A percentile compares a stretch with the other conserved stretches of the same genome.
These are phyloP conservation scores for Neurospora sp. DNA, from an alignment of 495 filamentous ascomycete genomes.

Conservation along the genomic window DNA sequence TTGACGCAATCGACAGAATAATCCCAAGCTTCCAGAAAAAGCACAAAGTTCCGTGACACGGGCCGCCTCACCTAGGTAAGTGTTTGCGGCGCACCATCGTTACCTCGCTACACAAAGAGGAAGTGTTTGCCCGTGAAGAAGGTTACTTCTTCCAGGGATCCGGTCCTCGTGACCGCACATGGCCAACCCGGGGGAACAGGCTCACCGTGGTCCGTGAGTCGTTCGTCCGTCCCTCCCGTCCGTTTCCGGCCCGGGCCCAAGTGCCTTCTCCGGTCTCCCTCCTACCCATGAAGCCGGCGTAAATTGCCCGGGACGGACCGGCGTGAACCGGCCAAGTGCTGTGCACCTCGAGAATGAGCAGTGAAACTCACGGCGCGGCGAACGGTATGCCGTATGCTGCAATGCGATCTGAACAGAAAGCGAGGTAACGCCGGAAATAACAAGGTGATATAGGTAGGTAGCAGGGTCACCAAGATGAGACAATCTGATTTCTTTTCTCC, in stretches of 20 bases:
- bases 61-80: neutral
- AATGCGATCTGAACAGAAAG: neutral
- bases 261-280: neutral
- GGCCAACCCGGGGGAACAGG: neutral
- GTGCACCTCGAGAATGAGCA: neutral
- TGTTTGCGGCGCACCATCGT: neutral
- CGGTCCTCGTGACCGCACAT: neutral
- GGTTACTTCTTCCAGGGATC: neutral
- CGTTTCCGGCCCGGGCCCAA: neutral
- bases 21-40: neutral
- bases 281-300: neutral
- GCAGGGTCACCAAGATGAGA: neutral
- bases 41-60: neutral
- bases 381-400: neutral
- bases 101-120: neutral
- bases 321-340: neutral
- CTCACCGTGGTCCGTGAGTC: neutral
- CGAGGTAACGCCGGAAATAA: neutral
- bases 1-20: neutral
- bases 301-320: neutral
- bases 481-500: neutral
- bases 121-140: neutral
- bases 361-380: neutral
- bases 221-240: neutral
- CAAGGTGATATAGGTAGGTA: neutral